Base-by-base conservation (phyloP, 2,329 filamentous ascomycete species). In the Xylariaceae sp. region DNA sequence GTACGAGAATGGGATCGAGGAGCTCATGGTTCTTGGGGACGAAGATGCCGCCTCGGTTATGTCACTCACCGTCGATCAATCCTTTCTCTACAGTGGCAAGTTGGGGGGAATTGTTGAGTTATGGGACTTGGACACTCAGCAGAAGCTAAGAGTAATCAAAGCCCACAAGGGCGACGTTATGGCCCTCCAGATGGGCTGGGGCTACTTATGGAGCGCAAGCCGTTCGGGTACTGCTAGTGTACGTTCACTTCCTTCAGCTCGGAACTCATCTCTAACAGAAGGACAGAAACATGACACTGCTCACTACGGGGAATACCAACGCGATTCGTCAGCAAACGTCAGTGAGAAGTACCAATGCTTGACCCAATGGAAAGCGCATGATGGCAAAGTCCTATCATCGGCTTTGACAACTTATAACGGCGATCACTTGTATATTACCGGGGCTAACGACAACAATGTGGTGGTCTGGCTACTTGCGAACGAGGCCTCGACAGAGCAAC, bases 71-170 rank as follows among this genome's bases (percentile, higher is more conserved):
- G 82, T 96, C 2, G 93, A 98, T 60, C 92, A 91, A 0, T 93
- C 92, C 0, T 96, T 99, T 63, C 80, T 99, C 3, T 99, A 98
- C 70, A 91, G 90, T 56, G 95, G 95, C 45, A 89, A 96, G 65
- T 83, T 92, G 1, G 87, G 90, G 40, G 96, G 95, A 20, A 84
- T 96, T 48, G 86, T 99, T 57, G 93, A 98, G 71, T 85, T 99
- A 10, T 99, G 96, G 93, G 96, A 99, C 70, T 81, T 99, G 14
- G 93, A 98, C 70, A 98, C 95, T 0, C 87, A 89, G 51, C 95
- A 99, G 74, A 87, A 95, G 47, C 81, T 99, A 44, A 84, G 95
- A 54, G 92, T 91, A 18, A 89, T 99, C 68, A 92, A 89, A 69
- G 86, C 89, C 0, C 89, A 92, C 65, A 85, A 84, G 32, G 88